Base-by-base conservation (phyloP, 164 flowering plant species). In the Aristolochia fimbriata region DNA sequence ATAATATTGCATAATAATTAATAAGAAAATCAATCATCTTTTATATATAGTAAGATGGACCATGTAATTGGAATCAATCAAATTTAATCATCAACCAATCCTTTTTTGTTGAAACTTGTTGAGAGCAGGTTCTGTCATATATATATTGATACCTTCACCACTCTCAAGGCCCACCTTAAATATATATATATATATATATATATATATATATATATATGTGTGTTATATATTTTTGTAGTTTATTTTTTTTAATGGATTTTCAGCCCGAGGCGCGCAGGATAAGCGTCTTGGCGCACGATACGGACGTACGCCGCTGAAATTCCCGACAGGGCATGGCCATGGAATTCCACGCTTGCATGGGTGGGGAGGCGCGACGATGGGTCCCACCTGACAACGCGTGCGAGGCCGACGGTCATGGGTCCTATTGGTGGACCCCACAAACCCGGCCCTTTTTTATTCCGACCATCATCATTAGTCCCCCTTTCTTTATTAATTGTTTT, bases 381-480 rank as follows among this genome's bases (percentile, higher is more conserved):
- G 80, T 15, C 78, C 81, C 76, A 20, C 16, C 80, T 80, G 81
- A 76, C 80, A 72, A 65, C 80, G 85, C 85, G 82, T 81, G 85
- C 82, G 62, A 74, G 66, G 78, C 81, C 77, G 74, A 61, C 57
- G 50, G 73, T 73, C 74, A 70, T 73, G 78, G 75, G 73, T 62
- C 58, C 73, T 47, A 63, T 70, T 10, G 60, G 19, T 55, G 51
- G 58, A 11, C 60, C 58, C 69, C 15, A 20, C 27, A 20, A 3
- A 19, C 57, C 27, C 60, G n/a, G 48, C 21, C 52, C 3, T 37
- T 5, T 51, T 51, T 23, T 41, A 21, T 57, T 15, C 1, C 16
- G 12, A 46, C 47, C 65, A 45, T 55, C 59, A 55, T 55, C 25
- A 63, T 37, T 21, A n/a, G n/a, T 1, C 25, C 47, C 6, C 9